Evolutionary conservation across 1,284 basidiomycete genomes (phyloP).

Genomic region (Pseudozyma tsukubaensis): DNA sequence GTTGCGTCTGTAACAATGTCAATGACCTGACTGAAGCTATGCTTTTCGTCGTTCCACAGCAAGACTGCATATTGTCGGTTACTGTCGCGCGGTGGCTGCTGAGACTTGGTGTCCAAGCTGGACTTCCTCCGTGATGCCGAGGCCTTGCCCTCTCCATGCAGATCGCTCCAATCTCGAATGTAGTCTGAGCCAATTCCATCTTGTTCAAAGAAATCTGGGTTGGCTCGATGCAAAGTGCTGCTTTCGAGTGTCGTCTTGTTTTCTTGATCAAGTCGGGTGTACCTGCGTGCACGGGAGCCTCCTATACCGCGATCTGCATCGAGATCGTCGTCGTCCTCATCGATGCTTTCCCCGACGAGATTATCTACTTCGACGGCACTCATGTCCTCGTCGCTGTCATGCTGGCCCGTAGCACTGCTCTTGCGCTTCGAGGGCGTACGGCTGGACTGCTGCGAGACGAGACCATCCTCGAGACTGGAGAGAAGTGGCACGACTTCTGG

Average conservation of each 20-base stretch:
- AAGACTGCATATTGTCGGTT: conserved; percentile 79
- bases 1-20: conserved; percentile 71
- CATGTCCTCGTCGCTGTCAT: conserved; percentile 51
- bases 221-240: conserved; percentile 24
- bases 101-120: conserved; percentile 19
- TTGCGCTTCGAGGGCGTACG: conserved; percentile 43
- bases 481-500: conserved; percentile 76
- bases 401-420: conserved; percentile 18
- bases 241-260: conserved; percentile 15
- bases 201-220: conserved; percentile 5
- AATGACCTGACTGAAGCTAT: conserved; percentile 89
- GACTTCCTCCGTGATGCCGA: conserved; percentile 21
- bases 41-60: conserved; percentile 98
- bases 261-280: conserved; percentile 17
- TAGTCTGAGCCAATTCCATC: background rate
- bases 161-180: conserved; percentile 4
- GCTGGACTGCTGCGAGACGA: conserved; percentile 16
- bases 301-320: conserved; percentile 12
- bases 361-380: conserved; percentile 47
- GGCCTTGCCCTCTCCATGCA: conserved; percentile 10
- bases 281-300: conserved; percentile 21
- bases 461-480: conserved; percentile 56
- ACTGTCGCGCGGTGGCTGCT: conserved; percentile 7
- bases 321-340: conserved; percentile 23
- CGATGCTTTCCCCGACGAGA: conserved; percentile 42